A percentile compares a stretch with the other conserved stretches of the same genome.
Evolutionary conservation across 2,329 filamentous ascomycete species (phyloP).

Genomic region (Talaromyces sp.): DNA sequence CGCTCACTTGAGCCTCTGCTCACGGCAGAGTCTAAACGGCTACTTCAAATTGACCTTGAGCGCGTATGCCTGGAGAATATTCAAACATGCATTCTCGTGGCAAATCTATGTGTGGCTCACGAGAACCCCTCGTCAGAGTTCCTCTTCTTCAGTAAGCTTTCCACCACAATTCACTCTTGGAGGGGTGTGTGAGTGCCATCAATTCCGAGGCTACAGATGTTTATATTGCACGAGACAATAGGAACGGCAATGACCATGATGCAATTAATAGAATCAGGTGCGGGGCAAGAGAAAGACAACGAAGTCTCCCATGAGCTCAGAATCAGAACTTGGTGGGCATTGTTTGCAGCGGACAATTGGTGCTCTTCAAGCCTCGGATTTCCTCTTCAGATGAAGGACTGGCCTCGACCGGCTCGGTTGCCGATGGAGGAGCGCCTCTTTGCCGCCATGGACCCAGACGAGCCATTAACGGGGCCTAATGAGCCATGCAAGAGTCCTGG

Average conservation of each 20-base stretch:
- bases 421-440: conserved; percentile 31
- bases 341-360: conserved; percentile 34
- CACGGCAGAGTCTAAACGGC: conserved; percentile 18
- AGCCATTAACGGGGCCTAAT: background rate
- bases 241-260: background rate
- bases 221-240: background rate
- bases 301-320: conserved; percentile 26
- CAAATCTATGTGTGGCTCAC: conserved; percentile 25
- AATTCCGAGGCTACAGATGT: background rate
- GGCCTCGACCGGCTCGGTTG: conserved; percentile 15
- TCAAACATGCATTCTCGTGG: conserved; percentile 33
- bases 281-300: conserved; percentile 2
- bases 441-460: conserved; percentile 17
- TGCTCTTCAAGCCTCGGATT: conserved; percentile 29
- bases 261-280: background rate
- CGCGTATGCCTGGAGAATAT: conserved; percentile 27
- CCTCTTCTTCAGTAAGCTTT: conserved; percentile 28
- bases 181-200: background rate
- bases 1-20: background rate
- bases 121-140: conserved; percentile 26
- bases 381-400: conserved; percentile 28
- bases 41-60: conserved; percentile 46
- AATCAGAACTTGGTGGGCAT: conserved; percentile 31
- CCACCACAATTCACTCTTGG: background rate
- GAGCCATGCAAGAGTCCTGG: background rate